Evolutionary conservation across 805 yeast genomes (phyloP).

Genomic region (Starmerella bombi): DNA sequence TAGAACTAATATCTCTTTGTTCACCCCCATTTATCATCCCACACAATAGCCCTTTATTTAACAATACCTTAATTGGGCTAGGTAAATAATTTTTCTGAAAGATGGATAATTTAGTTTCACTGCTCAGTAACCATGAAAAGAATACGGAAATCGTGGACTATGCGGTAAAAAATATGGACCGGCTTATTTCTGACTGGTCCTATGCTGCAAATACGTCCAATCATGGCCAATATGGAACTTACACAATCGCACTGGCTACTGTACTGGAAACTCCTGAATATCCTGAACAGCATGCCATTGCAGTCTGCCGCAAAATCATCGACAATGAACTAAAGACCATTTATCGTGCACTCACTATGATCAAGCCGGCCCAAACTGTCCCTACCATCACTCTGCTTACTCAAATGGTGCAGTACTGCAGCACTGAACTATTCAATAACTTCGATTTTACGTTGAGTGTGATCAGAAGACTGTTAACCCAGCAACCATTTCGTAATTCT

Average conservation of each 20-base stretch:
- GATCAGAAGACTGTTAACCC: constrained; percentile 51
- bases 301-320: constrained; percentile 41
- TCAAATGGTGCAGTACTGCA: constrained; percentile 35
- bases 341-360: constrained; percentile 50
- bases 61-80: too few relatives aligned
- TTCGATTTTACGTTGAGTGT: constrained; percentile 57
- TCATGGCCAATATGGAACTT: constrained; percentile 16
- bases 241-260: constrained; percentile 15
- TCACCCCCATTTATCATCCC: too few relatives aligned
- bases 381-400: constrained; percentile 48
- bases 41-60: too few relatives aligned
- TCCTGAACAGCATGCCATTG: constrained; percentile 4
- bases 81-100: too few relatives aligned
- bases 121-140: constrained; percentile 6
- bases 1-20: too few relatives aligned
- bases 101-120: constrained; percentile 15
- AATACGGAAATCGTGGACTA: constrained; percentile 3
- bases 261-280: constrained; percentile 5
- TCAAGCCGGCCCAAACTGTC: constrained; percentile 45
- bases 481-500: constrained; percentile 40
- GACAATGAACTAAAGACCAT: constrained; percentile 46
- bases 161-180: constrained; percentile 4
- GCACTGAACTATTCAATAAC: constrained; percentile 42
- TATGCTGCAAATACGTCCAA: constrained; percentile 21
- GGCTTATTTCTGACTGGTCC: constrained; percentile 20